These are phyloP conservation scores for Fusarium chlamydosporum DNA, from an alignment of 2,329 filamentous ascomycete species.

Conservation along the genomic window DNA sequence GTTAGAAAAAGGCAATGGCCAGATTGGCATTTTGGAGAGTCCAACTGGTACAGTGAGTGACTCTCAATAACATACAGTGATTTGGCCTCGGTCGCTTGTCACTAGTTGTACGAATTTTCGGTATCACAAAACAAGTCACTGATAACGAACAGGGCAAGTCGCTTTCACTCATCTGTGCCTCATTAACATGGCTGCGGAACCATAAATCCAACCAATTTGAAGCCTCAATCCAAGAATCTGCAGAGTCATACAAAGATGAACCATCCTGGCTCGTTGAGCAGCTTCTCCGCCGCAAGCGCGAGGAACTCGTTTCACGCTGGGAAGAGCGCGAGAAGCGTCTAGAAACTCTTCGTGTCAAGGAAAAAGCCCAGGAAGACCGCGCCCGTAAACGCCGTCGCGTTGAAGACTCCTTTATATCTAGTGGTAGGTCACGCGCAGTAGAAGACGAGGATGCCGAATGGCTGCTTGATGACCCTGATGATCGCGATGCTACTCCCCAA, in stretches of 20 bases:
- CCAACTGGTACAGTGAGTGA: slow-evolving; percentile 81
- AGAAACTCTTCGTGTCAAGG: slow-evolving; percentile 73
- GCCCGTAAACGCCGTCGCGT: slow-evolving; percentile 63
- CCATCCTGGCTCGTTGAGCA: slow-evolving; percentile 89
- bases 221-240: slow-evolving; percentile 63
- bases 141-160: slow-evolving; percentile 79
- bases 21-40: slow-evolving; percentile 90
- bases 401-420: slow-evolving; percentile 51
- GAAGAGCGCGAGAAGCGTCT: slow-evolving; percentile 82
- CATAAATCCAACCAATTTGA: slow-evolving; percentile 76
- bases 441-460: slow-evolving; percentile 77
- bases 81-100: no score
- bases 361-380: slow-evolving; percentile 69
- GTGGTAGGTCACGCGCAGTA: slow-evolving; percentile 36
- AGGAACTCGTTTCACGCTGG: slow-evolving; percentile 75
- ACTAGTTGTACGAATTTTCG: neutral
- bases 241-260: slow-evolving; percentile 71
- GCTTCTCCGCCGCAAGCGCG: slow-evolving; percentile 76
- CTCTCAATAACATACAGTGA: no score
- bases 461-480: slow-evolving; percentile 78
- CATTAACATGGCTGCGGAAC: slow-evolving; percentile 90
- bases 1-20: slow-evolving; percentile 77
- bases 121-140: neutral
- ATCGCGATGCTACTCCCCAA: slow-evolving; percentile 55
- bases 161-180: slow-evolving; percentile 88